These are phyloP conservation scores for Dothideomycetes sp. DNA, from an alignment of 2,329 filamentous ascomycete genomes.

Conservation along the genomic window DNA sequence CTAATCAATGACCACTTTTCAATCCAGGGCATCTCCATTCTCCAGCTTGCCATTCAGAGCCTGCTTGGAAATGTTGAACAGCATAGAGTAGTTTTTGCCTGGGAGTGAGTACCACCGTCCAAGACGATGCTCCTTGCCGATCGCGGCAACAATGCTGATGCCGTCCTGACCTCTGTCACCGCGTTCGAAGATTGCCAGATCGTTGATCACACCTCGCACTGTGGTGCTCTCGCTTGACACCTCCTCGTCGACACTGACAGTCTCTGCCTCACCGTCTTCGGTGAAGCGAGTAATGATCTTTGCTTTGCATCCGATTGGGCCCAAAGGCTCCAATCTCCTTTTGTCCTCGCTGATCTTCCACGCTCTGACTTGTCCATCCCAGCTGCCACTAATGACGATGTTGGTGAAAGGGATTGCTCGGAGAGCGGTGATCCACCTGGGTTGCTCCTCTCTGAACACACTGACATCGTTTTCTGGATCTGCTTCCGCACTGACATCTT, in stretches of 20 bases:
- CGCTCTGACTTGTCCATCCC: slow-evolving; percentile 78
- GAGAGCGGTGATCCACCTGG: slow-evolving; percentile 85
- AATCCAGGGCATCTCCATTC: too few relatives aligned
- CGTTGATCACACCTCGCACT: slow-evolving; percentile 74
- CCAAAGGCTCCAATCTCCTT: slow-evolving; percentile 61
- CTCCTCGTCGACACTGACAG: slow-evolving; percentile 5
- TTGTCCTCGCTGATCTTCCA: slow-evolving; percentile 84
- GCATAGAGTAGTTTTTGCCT: slow-evolving; percentile 72
- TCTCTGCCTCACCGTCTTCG: slow-evolving; percentile 12
- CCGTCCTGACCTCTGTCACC: slow-evolving; percentile 64
- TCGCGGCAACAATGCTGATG: slow-evolving; percentile 72
- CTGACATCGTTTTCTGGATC: slow-evolving; percentile 39
- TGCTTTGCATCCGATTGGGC: slow-evolving; percentile 43
- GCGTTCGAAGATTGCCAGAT: slow-evolving; percentile 75
- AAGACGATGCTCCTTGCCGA: slow-evolving; percentile 76
- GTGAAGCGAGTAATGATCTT: slow-evolving; percentile 9
- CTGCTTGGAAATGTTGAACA: slow-evolving; percentile 63
- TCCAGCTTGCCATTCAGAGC: slow-evolving; percentile 1
- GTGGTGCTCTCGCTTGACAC: slow-evolving; percentile 12
- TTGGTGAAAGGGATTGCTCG: slow-evolving; percentile 82
- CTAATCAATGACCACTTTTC: too few relatives aligned
- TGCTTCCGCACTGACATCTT: slow-evolving; percentile 62
- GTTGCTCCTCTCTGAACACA: slow-evolving; percentile 39
- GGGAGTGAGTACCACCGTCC: slow-evolving; percentile 65
- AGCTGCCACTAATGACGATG: slow-evolving; percentile 80